Evolutionary conservation across 1,284 basidiomycete species (phyloP), one percentile per base, ranked within the genome.

Genomic region (Athelia psychrophila): DNA sequence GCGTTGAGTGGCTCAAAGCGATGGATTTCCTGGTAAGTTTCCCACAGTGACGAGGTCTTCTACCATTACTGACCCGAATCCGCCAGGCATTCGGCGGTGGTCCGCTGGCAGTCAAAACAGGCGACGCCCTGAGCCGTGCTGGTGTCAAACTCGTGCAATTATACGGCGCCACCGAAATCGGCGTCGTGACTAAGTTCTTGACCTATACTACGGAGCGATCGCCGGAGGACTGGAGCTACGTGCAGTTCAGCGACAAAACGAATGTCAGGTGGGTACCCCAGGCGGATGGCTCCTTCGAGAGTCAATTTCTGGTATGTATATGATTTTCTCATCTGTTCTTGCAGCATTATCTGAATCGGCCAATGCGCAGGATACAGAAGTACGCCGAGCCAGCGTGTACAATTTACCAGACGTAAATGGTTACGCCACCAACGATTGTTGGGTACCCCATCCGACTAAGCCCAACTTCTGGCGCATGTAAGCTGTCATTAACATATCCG

Each of bases 381-480:
- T 49, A 1, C 61, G 66, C 50, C 57, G 57, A 12, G 52, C 59
- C 3, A 52, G 60, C 2, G 55, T 69, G 12, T 61, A 65, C 33
- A 73, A 73, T 45, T 20, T 73, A 3, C 52, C 57, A 1, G 64
- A 71, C 32, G 56, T 58, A 9, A 54, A 53, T 30, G 72, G 71
- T 6, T 73, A 71, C 48, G 61, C 65, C 6, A 70, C 64, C 15
- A 61, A 61, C 5, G 72, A 73, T 47, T 51, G 62, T 4, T 74
- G 63, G 33, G 47, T 56, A 38, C 58, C 57, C 16, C 70, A 73
- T 48, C 70, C 71, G 2, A 64, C 64, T 6, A 61, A 68, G 1
- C 48, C 56, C 20, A 55, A 56, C 3, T 18, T 66, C 2, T 68
- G 53, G 64, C 75, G 66, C 58, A 55, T 77, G 77, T 77, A 52